These are phyloP conservation scores for Paramecium bursaria DNA, from an alignment of 73 alveolate species.

Conservation along the genomic window DNA sequence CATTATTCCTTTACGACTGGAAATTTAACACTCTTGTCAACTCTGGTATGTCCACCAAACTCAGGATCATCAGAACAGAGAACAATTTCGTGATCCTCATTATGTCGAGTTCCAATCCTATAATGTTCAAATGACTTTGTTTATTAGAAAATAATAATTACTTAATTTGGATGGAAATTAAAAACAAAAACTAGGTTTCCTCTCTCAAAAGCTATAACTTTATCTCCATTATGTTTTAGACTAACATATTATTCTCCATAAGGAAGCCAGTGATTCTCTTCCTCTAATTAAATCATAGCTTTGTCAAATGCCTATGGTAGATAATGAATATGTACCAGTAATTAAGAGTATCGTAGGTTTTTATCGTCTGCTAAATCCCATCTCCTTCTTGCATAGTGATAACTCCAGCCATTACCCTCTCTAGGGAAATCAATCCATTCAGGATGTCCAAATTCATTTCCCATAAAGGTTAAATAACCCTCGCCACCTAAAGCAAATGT, in stretches of 20 bases:
- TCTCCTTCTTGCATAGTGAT: conserved; percentile 93
- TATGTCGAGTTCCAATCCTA: conserved; percentile 92
- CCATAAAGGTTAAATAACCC: conserved; percentile 96
- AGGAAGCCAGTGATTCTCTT: conserved; percentile 77
- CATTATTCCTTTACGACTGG: conserved; percentile 83
- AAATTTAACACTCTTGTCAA: conserved; percentile 83
- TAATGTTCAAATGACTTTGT: conserved; percentile 87
- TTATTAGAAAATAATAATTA: conserved; percentile 25
- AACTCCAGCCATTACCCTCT: conserved; percentile 95
- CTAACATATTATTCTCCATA: conserved; percentile 86
- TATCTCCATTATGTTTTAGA: conserved; percentile 88
- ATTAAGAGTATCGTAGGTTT: conserved; percentile 28
- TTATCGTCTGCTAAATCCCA: conserved; percentile 96
- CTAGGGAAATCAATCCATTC: conserved; percentile 99
- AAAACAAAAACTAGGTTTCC: conserved; percentile 94
- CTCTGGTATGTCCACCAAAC: conserved; percentile 94
- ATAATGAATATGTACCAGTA: background rate
- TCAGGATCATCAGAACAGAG: conserved; percentile 94
- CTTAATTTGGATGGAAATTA: conserved; percentile 96
- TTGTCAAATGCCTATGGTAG: conserved; percentile 42
- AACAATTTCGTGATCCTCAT: conserved; percentile 86
- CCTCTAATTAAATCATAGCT: conserved; percentile 66
- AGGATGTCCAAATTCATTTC: conserved; percentile 99
- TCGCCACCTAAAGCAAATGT: conserved; percentile 98
- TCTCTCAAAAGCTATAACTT: conserved; percentile 92